Percentiles rank a stretch among this genome's conserved stretches.
Conservation (phyloP, 106 monocot species). For the Amphibolis antarctica region DNA sequence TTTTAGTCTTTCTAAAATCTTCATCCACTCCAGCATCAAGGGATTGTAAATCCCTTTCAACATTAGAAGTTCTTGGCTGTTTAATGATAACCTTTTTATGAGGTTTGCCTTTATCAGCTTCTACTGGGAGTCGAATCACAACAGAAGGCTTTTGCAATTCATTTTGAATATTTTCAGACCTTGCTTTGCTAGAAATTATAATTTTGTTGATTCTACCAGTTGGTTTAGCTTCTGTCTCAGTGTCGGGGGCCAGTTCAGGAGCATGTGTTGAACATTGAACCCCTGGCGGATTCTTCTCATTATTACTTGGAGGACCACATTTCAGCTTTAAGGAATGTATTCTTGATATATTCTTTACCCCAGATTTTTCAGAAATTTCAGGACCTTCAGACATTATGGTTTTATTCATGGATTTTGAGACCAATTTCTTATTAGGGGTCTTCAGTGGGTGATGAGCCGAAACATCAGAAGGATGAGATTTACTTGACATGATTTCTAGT, state of each 20-base stretch:
- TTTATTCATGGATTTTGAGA: conserved; percentile 20
- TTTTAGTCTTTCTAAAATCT: conserved; percentile 59
- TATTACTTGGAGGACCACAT: conserved; percentile 43
- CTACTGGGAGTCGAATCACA: conserved; percentile 50
- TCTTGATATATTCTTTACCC: conserved; percentile 26
- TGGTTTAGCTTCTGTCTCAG: conserved; percentile 31
- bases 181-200: conserved; percentile 55
- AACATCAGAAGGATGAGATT: conserved; percentile 33
- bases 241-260: conserved; percentile 2
- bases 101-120: conserved; percentile 42
- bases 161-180: conserved; percentile 28
- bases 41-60: conserved; percentile 7
- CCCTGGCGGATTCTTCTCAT: conserved; percentile 32
- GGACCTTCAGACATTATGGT: conserved; percentile 15
- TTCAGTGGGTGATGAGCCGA: conserved; percentile 33
- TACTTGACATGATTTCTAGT: conserved; percentile 19
- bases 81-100: conserved; percentile 84
- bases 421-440: conserved; percentile 45
- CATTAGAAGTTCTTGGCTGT: conserved; percentile 37
- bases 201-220: conserved; percentile 53
- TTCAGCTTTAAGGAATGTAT: conserved; percentile 66
- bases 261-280: conserved; percentile 22
- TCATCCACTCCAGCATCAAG: conserved; percentile 29
- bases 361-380: conserved; percentile 32
- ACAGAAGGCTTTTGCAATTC: conserved; percentile 58